A percentile compares a stretch with the other conserved stretches of the same genome.
phyloP scores from a whole-genome alignment of 495 filamentous ascomycete species.

The Apiosordaria backusii region DNA sequence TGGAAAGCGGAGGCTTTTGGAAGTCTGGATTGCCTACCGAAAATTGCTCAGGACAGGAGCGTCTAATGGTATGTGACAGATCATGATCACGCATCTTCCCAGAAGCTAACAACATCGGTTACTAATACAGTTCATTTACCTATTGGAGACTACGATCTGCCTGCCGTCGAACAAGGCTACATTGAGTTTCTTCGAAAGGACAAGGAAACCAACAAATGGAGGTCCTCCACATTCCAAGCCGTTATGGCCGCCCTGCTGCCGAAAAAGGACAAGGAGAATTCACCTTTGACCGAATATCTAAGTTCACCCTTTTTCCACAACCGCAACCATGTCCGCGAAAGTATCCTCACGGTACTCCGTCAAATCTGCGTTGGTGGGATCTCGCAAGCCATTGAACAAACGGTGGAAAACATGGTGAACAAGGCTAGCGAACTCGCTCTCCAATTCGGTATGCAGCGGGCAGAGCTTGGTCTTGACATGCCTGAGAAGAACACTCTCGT shows the following conservation, averaged over 20 bases:
- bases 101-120: not conserved
- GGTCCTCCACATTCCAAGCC: constrained; percentile 31
- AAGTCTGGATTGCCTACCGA: constrained; percentile 14
- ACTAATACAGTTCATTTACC: not conserved
- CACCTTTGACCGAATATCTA: not conserved
- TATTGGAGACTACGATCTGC: too few species aligned
- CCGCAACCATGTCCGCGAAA: constrained; percentile 6
- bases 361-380: not conserved
- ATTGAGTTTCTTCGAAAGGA: constrained; percentile 20
- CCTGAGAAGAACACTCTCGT: not conserved
- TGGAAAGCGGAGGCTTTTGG: constrained; percentile 11
- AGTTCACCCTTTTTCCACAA: not conserved
- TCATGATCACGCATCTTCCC: not conserved
- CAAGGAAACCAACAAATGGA: constrained; percentile 29
- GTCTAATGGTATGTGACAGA: not conserved
- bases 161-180: not conserved
- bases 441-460: constrained; percentile 7
- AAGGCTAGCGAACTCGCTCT: constrained; percentile 9
- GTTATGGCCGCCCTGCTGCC: constrained; percentile 13
- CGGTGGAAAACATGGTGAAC: not conserved
- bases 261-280: not conserved
- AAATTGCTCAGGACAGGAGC: constrained; percentile 1
- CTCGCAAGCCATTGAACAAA: not conserved
- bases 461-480: constrained; percentile 4
- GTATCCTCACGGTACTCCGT: not conserved